Conservation (phyloP, 192 early-diverging fungal species). For the Podila minutissima region DNA sequence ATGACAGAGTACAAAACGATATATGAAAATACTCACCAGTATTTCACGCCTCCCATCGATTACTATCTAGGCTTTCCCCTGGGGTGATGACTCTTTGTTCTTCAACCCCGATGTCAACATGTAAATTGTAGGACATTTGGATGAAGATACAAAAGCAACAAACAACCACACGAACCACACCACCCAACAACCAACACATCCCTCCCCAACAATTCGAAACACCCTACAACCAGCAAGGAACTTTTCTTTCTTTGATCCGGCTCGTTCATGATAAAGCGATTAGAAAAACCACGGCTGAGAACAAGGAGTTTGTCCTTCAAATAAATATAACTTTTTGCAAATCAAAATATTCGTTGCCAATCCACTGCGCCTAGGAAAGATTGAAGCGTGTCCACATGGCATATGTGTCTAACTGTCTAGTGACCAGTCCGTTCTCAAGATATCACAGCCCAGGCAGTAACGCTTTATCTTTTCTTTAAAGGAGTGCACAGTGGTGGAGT, state of each 20-base stretch:
- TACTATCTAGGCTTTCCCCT: slow-evolving; percentile 46
- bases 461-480: too few relatives aligned
- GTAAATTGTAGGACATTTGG: slow-evolving; percentile 12
- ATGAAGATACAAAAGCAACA: neutral
- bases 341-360: too few relatives aligned
- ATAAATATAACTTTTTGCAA: neutral
- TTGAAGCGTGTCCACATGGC: too few relatives aligned
- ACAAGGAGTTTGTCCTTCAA: slow-evolving; percentile 1
- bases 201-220: neutral
- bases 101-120: slow-evolving; percentile 50
- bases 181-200: neutral
- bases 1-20: neutral
- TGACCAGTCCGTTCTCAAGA: too few relatives aligned
- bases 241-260: neutral
- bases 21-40: neutral
- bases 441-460: too few relatives aligned
- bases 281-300: neutral
- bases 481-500: too few relatives aligned
- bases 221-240: neutral
- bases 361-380: too few relatives aligned
- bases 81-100: slow-evolving; percentile 53
- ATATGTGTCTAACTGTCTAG: too few relatives aligned
- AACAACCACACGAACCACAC: neutral
- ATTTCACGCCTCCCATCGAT: neutral
- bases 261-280: too few relatives aligned